phyloP scores from a whole-genome alignment of 192 early-diverging fungal species.

The Linnemannia elongata region DNA sequence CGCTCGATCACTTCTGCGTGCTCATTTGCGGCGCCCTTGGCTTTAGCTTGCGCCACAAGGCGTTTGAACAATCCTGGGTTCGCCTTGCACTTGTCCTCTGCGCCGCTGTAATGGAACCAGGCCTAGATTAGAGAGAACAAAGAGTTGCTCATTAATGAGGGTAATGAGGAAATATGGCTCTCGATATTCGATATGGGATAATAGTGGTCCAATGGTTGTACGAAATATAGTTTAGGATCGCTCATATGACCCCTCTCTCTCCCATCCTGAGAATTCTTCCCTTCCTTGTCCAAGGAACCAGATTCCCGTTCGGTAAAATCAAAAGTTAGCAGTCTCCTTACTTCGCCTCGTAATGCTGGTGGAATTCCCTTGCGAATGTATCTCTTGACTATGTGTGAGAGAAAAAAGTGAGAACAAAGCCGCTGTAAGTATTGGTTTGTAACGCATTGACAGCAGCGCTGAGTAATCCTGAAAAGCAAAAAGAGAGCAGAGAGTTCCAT shows the following conservation, averaged over 20 bases:
- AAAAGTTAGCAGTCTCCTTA: constrained; percentile 32
- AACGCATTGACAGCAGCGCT: background rate
- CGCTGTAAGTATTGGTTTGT: background rate
- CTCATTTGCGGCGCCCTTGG: constrained; percentile 69
- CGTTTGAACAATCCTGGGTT: constrained; percentile 71
- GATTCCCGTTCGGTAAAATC: background rate
- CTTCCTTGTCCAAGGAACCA: background rate
- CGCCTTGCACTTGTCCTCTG: constrained; percentile 66
- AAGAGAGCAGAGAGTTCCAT: background rate
- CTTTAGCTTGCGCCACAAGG: constrained; percentile 57
- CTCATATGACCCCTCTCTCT: background rate
- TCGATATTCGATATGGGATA: background rate
- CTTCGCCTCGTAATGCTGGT: constrained; percentile 70
- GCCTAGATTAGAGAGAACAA: constrained; percentile 43
- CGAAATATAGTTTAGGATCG: background rate
- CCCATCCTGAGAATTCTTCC: background rate
- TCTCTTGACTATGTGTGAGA: constrained; percentile 68
- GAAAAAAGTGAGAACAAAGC: constrained; percentile 11
- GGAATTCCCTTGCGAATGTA: constrained; percentile 87
- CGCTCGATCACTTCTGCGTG: constrained; percentile 77
- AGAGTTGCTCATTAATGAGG: background rate
- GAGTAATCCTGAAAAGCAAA: too few species aligned
- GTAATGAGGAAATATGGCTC: constrained; percentile 4
- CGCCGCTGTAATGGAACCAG: constrained; percentile 84
- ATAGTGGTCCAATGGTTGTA: background rate